These are phyloP conservation scores for Colletotrichum musae DNA, from an alignment of 2,329 filamentous ascomycete genomes.

Conservation along the genomic window DNA sequence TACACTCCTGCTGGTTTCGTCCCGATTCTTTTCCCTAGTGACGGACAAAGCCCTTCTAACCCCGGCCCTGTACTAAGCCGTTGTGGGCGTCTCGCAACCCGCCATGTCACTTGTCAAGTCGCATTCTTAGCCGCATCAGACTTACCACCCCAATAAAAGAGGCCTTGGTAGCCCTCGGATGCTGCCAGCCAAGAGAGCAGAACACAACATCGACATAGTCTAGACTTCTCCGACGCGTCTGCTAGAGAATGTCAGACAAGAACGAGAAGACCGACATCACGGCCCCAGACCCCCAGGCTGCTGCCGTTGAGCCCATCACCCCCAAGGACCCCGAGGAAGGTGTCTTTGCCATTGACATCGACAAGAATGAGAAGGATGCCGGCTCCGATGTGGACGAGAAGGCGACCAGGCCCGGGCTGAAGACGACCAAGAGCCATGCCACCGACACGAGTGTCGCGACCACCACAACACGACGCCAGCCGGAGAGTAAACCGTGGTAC, in stretches of 20 bases:
- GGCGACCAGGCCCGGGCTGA: slow-evolving; percentile 45
- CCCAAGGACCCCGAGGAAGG: slow-evolving; percentile 31
- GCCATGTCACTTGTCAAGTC: background rate
- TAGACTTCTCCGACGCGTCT: slow-evolving; percentile 6
- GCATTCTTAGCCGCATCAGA: background rate
- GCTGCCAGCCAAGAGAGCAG: slow-evolving; percentile 8
- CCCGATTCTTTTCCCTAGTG: slow-evolving; percentile 16
- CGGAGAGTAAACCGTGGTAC: slow-evolving; percentile 72
- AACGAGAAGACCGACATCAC: slow-evolving; percentile 44
- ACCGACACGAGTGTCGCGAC: slow-evolving; percentile 67
- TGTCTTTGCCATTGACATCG: slow-evolving; percentile 33
- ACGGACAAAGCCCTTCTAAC: slow-evolving; percentile 23
- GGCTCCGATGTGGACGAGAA: slow-evolving; percentile 33
- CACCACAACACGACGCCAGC: slow-evolving; percentile 50
- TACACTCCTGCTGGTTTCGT: slow-evolving; percentile 11
- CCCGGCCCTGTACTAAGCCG: slow-evolving; percentile 8
- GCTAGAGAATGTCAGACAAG: slow-evolving; percentile 44
- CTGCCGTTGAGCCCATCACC: slow-evolving; percentile 46
- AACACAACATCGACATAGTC: slow-evolving; percentile 9
- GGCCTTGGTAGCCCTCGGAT: background rate
- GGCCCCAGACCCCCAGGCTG: slow-evolving; percentile 48
- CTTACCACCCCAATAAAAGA: background rate
- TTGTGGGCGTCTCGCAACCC: background rate
- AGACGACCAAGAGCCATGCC: slow-evolving; percentile 65
- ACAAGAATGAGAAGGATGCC: slow-evolving; percentile 30